Percentiles rank a stretch among this genome's conserved stretches.
These are phyloP conservation scores for Draba incana DNA, from an alignment of 345 rosid genomes.

Conservation along the genomic window DNA sequence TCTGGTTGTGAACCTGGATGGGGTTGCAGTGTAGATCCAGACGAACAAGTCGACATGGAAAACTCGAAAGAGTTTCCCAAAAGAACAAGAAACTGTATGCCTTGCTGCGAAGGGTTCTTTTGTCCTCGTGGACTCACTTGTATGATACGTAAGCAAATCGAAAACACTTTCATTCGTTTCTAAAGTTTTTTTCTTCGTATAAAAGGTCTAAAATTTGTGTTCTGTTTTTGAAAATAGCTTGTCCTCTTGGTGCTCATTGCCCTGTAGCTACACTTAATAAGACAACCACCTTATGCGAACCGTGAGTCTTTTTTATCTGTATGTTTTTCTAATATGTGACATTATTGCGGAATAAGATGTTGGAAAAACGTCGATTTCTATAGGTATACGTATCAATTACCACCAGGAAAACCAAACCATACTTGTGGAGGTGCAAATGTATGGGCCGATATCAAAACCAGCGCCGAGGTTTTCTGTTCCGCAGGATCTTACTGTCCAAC, in stretches of 20 bases:
- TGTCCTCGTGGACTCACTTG: constrained; percentile 92
- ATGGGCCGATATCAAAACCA: constrained; percentile 77
- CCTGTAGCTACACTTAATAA: constrained; percentile 38
- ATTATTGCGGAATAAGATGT: constrained; percentile 1
- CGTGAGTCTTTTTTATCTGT: constrained; percentile 23
- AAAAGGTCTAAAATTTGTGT: constrained; percentile 12
- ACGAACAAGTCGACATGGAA: constrained; percentile 53
- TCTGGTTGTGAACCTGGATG: constrained; percentile 98
- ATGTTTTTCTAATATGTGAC: not conserved
- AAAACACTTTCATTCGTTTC: not conserved
- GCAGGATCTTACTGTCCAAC: constrained; percentile 67
- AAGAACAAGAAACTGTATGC: constrained; percentile 62
- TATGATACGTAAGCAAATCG: constrained; percentile 81
- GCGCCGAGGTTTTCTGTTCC: constrained; percentile 80
- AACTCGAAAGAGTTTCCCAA: constrained; percentile 61
- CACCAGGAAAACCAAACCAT: constrained; percentile 71
- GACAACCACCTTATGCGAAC: constrained; percentile 40
- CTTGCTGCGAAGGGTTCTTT: constrained; percentile 93
- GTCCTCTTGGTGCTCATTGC: constrained; percentile 45
- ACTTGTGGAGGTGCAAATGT: constrained; percentile 94
- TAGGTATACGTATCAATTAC: constrained; percentile 85
- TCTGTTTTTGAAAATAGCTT: constrained; percentile 28
- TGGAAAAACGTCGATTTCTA: constrained; percentile 26
- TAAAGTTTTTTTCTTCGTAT: not conserved
- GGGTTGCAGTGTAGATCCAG: constrained; percentile 66